Conservation (phyloP, 23 red algal species). For the Gracilaria gracilis region DNA sequence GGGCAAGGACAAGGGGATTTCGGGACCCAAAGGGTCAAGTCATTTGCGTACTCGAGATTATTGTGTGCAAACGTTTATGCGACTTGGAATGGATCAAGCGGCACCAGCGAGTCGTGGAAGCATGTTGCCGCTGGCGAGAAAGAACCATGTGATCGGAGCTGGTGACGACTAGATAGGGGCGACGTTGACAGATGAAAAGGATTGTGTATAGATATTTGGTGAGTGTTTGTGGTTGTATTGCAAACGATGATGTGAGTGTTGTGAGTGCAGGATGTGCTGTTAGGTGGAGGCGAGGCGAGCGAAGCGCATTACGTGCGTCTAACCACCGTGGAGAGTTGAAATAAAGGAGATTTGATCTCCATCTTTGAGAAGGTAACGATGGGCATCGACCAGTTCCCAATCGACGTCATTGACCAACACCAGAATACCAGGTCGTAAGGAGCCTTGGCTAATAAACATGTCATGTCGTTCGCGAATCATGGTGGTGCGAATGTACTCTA, state of each 20-base stretch:
- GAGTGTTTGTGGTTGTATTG: neutral
- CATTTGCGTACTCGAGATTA: constrained; percentile 34
- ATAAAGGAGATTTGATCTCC: constrained; percentile 95
- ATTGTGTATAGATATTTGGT: neutral
- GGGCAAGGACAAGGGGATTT: constrained; percentile 43
- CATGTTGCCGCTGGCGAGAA: constrained; percentile 37
- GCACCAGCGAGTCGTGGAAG: constrained; percentile 37
- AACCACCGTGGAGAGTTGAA: constrained; percentile 98
- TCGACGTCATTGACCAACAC: constrained; percentile 98
- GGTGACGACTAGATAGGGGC: constrained; percentile 4
- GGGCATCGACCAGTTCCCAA: constrained; percentile 95
- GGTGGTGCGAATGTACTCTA: constrained; percentile 72
- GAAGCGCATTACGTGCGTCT: constrained; percentile 12
- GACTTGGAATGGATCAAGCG: constrained; percentile 57
- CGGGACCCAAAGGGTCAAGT: constrained; percentile 22
- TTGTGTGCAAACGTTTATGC: constrained; percentile 54
- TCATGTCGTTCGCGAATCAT: constrained; percentile 87
- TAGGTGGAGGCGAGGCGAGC: too few relatives aligned
- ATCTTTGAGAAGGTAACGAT: constrained; percentile 47
- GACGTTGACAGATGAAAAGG: neutral
- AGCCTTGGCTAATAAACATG: constrained; percentile 74
- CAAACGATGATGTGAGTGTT: neutral
- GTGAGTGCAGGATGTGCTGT: too few relatives aligned
- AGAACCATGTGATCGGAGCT: constrained; percentile 56
- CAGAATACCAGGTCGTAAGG: constrained; percentile 88